Conservation (phyloP, 2,329 filamentous ascomycete genomes). For the Beauveria sp. region DNA sequence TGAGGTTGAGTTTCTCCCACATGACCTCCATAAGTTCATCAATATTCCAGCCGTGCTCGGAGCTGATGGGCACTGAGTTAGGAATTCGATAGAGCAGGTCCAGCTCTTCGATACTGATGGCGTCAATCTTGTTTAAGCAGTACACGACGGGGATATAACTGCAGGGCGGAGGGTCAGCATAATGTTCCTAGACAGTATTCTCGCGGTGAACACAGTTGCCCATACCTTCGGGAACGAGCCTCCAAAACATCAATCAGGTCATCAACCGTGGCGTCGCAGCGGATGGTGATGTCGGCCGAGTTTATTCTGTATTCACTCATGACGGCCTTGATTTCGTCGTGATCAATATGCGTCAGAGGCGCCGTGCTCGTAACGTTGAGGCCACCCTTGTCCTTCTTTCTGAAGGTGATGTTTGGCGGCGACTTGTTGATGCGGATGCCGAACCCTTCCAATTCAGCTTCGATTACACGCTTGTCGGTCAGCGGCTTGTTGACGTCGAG, state of each 20-base stretch:
- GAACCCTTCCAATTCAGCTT: slow-evolving; percentile 91
- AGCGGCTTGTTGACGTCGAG: slow-evolving; percentile 97
- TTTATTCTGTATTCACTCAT: slow-evolving; percentile 96
- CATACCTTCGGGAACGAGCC: slow-evolving; percentile 66
- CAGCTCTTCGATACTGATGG: slow-evolving; percentile 94
- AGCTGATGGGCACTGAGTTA: slow-evolving; percentile 93
- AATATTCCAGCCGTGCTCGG: slow-evolving; percentile 95
- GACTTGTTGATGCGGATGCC: slow-evolving; percentile 96
- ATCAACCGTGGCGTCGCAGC: slow-evolving; percentile 95
- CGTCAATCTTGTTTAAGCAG: slow-evolving; percentile 97
- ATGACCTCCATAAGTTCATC: slow-evolving; percentile 95
- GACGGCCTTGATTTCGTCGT: slow-evolving; percentile 95
- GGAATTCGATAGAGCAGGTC: slow-evolving; percentile 95
- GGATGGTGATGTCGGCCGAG: slow-evolving; percentile 93
- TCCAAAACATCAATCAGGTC: slow-evolving; percentile 95
- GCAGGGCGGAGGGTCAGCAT: neutral
- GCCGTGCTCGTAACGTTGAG: slow-evolving; percentile 94
- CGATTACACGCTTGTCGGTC: slow-evolving; percentile 93
- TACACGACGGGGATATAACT: slow-evolving; percentile 99
- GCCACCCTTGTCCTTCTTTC: slow-evolving; percentile 98
- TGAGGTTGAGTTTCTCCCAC: slow-evolving; percentile 94
- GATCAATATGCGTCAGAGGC: slow-evolving; percentile 82
- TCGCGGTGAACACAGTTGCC: neutral
- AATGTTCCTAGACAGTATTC: slow-evolving; percentile 2
- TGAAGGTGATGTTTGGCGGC: slow-evolving; percentile 97